These are phyloP conservation scores for Podospora comata DNA, from an alignment of 495 filamentous ascomycete genomes.

Conservation along the genomic window DNA sequence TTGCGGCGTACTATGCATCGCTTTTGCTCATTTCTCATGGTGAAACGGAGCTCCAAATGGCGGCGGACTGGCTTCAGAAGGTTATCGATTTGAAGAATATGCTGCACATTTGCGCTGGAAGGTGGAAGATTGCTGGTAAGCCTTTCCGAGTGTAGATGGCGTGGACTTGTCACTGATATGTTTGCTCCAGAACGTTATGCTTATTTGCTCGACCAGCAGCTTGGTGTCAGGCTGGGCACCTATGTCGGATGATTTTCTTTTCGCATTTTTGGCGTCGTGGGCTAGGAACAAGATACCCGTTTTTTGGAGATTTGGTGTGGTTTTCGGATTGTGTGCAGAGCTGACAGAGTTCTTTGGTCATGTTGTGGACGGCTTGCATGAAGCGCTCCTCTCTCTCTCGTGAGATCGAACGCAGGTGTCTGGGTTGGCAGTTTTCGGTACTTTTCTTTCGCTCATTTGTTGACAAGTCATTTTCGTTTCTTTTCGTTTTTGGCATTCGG, in stretches of 20 bases:
- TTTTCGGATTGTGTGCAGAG: not conserved
- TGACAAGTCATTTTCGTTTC: not conserved
- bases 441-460: constrained; percentile 5
- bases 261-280: not conserved
- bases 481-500: not conserved
- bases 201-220: constrained; percentile 8
- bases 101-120: constrained; percentile 13
- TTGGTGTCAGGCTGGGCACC: constrained; percentile 5
- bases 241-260: constrained; percentile 10
- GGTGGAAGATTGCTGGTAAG: constrained; percentile 36
- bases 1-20: constrained; percentile 27
- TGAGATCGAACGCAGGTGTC: not conserved
- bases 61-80: constrained; percentile 22
- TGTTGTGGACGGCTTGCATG: not conserved
- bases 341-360: not conserved
- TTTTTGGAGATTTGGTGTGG: not conserved
- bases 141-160: not conserved
- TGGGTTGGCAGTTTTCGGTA: not conserved
- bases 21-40: constrained; percentile 30
- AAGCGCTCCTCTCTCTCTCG: not conserved
- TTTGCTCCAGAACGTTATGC: constrained; percentile 14
- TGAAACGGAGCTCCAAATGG: constrained; percentile 18
- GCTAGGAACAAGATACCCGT: constrained; percentile 6
- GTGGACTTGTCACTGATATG: not conserved
- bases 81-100: constrained; percentile 21